A percentile compares a stretch with the other conserved stretches of the same genome.
These are phyloP conservation scores for Fistulifera solaris DNA, from an alignment of 108 stramenopile genomes.

Conservation along the genomic window DNA sequence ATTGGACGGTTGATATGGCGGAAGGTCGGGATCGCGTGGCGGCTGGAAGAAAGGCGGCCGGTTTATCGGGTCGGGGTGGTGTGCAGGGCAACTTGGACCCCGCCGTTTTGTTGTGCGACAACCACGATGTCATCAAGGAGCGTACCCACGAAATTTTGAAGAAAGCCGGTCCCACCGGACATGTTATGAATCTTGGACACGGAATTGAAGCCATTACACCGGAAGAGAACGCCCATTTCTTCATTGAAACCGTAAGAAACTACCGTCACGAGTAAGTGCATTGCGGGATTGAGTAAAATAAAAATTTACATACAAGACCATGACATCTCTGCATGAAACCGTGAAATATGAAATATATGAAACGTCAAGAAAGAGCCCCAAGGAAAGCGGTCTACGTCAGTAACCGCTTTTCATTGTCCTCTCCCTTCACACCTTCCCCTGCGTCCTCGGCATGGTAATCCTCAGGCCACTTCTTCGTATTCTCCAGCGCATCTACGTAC, in stretches of 20 bases:
- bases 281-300: not conserved
- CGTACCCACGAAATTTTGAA: conserved; percentile 88
- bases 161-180: conserved; percentile 82
- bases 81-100: conserved; percentile 98
- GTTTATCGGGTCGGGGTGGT: conserved; percentile 59
- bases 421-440: conserved; percentile 4
- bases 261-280: conserved; percentile 64
- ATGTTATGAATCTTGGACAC: conserved; percentile 98
- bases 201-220: conserved; percentile 94
- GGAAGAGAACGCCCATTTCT: conserved; percentile 92
- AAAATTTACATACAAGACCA: not conserved
- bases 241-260: conserved; percentile 92
- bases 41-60: conserved; percentile 49
- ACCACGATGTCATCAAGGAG: conserved; percentile 88
- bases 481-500: not conserved
- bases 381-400: not conserved
- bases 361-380: not conserved
- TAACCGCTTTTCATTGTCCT: conserved; percentile 1
- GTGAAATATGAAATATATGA: not conserved
- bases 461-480: not conserved
- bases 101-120: conserved; percentile 69
- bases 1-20: conserved; percentile 97
- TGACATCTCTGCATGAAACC: not conserved
- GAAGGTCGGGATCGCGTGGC: conserved; percentile 85
- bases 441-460: not conserved